Evolutionary conservation across 768 basidiomycete species (phyloP).

Genomic region (Amyloporia xantha): DNA sequence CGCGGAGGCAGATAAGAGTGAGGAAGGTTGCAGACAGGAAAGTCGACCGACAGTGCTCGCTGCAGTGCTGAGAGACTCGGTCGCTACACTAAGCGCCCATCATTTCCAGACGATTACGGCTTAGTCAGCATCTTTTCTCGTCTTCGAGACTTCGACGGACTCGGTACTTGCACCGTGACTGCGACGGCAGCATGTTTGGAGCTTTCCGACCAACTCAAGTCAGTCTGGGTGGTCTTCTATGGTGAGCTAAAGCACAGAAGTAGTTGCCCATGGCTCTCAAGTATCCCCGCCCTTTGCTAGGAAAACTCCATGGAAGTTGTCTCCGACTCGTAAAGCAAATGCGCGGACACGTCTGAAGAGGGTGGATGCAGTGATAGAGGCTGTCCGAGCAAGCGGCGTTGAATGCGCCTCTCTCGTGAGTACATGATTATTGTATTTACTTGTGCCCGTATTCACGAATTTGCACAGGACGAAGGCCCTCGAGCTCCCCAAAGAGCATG

Average conservation of each 20-base stretch:
- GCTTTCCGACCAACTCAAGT: slow-evolving; percentile 71
- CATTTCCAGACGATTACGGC: slow-evolving; percentile 5
- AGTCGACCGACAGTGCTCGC: too few species aligned
- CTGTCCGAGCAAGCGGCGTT: slow-evolving; percentile 78
- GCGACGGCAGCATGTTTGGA: slow-evolving; percentile 60
- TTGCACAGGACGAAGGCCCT: slow-evolving; percentile 58
- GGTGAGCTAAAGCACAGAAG: too few species aligned
- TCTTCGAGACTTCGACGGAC: slow-evolving; percentile 2
- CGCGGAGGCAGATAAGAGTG: slow-evolving; percentile 16
- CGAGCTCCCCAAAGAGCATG: slow-evolving; percentile 84
- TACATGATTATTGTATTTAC: slow-evolving; percentile 9
- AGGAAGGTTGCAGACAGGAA: too few species aligned
- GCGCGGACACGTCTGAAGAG: slow-evolving; percentile 82
- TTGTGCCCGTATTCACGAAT: neutral
- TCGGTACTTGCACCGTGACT: slow-evolving; percentile 9
- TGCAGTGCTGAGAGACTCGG: neutral
- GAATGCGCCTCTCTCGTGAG: slow-evolving; percentile 71
- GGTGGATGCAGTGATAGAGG: slow-evolving; percentile 90
- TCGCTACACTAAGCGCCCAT: neutral
- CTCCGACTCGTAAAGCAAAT: slow-evolving; percentile 87
- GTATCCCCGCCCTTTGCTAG: too few species aligned
- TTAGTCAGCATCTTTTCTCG: slow-evolving; percentile 19
- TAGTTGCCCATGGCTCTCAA: too few species aligned
- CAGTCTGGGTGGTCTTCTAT: slow-evolving; percentile 73
- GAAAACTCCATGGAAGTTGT: slow-evolving; percentile 94